phyloP scores from a whole-genome alignment of 1,284 basidiomycete species.

The Tilletia walkeri region DNA sequence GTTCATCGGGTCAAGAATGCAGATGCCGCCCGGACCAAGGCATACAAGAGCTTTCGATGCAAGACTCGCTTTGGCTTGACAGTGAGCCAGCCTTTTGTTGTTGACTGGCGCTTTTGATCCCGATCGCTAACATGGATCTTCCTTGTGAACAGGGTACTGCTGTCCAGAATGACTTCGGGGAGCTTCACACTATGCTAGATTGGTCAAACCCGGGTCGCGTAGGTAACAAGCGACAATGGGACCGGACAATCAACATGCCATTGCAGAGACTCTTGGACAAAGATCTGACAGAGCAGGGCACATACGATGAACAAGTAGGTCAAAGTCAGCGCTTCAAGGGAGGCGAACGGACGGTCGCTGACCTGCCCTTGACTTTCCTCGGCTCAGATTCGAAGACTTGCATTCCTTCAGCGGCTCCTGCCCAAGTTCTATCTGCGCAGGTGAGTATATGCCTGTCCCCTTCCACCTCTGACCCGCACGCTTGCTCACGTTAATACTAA shows the following conservation, averaged over 20 bases:
- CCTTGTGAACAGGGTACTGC: not conserved
- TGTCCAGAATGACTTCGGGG: constrained; percentile 8
- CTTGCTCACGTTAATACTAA: not conserved
- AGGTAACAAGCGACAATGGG: constrained; percentile 70
- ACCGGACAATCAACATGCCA: constrained; percentile 65
- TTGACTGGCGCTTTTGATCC: constrained; percentile 20
- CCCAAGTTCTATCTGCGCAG: constrained; percentile 75
- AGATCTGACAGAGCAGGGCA: not conserved
- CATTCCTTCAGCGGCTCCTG: constrained; percentile 67
- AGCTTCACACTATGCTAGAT: constrained; percentile 62
- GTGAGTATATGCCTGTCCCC: constrained; percentile 56
- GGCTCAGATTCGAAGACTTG: constrained; percentile 41
- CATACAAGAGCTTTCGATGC: constrained; percentile 66
- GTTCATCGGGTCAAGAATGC: constrained; percentile 77
- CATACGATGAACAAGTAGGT: constrained; percentile 5
- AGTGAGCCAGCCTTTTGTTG: constrained; percentile 62
- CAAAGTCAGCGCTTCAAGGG: no score
- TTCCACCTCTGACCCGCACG: constrained; percentile 3
- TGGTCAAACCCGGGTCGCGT: constrained; percentile 73
- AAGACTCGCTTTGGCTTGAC: constrained; percentile 72
- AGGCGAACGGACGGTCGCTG: no score
- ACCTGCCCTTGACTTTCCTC: not conserved
- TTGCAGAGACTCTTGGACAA: constrained; percentile 1
- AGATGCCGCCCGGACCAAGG: constrained; percentile 65
- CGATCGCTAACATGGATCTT: constrained; percentile 17